phyloP scores from a whole-genome alignment of 1,284 basidiomycete genomes.

The Leccinum pachyderme region DNA sequence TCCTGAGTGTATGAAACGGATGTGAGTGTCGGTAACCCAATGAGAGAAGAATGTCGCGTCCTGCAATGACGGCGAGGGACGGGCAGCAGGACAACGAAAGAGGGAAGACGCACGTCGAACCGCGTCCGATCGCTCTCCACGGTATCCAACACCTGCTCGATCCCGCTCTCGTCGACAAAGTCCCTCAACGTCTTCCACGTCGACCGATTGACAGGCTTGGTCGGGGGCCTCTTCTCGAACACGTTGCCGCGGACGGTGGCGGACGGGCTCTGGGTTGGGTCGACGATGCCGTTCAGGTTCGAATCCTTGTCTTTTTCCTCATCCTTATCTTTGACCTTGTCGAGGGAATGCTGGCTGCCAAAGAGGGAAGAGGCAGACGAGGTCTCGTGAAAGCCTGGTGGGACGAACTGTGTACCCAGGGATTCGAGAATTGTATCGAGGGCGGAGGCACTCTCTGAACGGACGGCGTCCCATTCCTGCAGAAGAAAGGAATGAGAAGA shows the following conservation, averaged over 20 bases:
- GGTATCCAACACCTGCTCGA: slow-evolving; percentile 69
- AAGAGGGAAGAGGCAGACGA: slow-evolving; percentile 69
- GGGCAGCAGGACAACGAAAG: slow-evolving; percentile 24
- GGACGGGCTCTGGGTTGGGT: slow-evolving; percentile 41
- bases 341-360: slow-evolving; percentile 64
- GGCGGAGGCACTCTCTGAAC: slow-evolving; percentile 54
- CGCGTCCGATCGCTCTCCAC: slow-evolving; percentile 65
- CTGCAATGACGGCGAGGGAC: background rate
- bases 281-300: slow-evolving; percentile 25
- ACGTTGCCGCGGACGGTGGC: slow-evolving; percentile 43
- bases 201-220: slow-evolving; percentile 44
- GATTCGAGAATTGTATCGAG: slow-evolving; percentile 70
- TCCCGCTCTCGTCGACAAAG: slow-evolving; percentile 76
- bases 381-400: slow-evolving; percentile 69
- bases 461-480: slow-evolving; percentile 69
- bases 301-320: background rate
- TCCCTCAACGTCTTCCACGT: slow-evolving; percentile 79
- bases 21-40: background rate
- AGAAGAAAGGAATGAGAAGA: slow-evolving; percentile 22
- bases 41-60: background rate
- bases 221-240: slow-evolving; percentile 29
- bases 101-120: slow-evolving; percentile 55
- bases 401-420: slow-evolving; percentile 66
- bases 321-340: slow-evolving; percentile 25
- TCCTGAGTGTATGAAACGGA: slow-evolving; percentile 41